These are phyloP conservation scores for Kalmusia sp. DNA, from an alignment of 2,329 filamentous ascomycete genomes.

Conservation along the genomic window DNA sequence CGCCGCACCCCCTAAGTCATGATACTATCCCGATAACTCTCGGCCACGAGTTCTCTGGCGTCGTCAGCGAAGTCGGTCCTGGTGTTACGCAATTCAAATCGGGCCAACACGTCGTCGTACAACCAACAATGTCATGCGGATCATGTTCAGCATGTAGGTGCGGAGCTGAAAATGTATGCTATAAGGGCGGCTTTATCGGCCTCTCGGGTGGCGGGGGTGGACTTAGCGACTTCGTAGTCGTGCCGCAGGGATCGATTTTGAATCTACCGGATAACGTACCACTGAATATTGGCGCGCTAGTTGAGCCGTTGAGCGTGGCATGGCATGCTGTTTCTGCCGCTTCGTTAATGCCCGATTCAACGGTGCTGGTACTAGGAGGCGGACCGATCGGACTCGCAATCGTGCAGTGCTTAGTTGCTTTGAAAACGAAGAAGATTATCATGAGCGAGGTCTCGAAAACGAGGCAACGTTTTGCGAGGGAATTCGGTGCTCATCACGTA, in stretches of 20 bases:
- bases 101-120: constrained; percentile 65
- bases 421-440: constrained; percentile 62
- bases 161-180: constrained; percentile 65
- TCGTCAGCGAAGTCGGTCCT: constrained; percentile 64
- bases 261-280: constrained; percentile 60
- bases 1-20: constrained; percentile 65
- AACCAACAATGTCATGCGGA: constrained; percentile 66
- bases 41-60: constrained; percentile 71
- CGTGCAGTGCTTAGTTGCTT: constrained; percentile 64
- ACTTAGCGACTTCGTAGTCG: constrained; percentile 61
- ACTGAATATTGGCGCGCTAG: constrained; percentile 63
- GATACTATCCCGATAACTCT: constrained; percentile 66
- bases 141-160: constrained; percentile 62
- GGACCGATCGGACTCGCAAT: constrained; percentile 69
- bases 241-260: constrained; percentile 58
- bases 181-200: constrained; percentile 62
- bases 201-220: constrained; percentile 61
- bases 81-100: constrained; percentile 56
- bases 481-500: constrained; percentile 64
- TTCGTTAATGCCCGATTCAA: constrained; percentile 54
- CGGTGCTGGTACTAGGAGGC: constrained; percentile 64
- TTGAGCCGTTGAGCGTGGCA: constrained; percentile 69
- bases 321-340: constrained; percentile 67
- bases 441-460: constrained; percentile 62
- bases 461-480: constrained; percentile 58